Percentiles rank a stretch among this genome's conserved stretches.
Conservation (phyloP, 441 rosid genomes). For the Eruca vesicaria region DNA sequence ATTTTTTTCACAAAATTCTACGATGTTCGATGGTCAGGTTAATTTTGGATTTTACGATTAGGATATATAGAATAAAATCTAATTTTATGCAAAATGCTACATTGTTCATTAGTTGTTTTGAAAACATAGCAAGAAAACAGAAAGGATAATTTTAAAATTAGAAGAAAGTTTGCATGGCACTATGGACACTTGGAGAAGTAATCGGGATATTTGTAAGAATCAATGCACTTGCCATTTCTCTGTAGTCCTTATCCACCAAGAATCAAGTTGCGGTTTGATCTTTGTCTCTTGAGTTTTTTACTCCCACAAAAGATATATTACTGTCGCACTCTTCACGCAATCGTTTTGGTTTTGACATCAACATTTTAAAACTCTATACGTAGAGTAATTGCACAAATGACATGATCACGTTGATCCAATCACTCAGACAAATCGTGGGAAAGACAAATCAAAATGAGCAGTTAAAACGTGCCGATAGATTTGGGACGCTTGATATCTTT, state of each 20-base stretch:
- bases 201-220: slow-evolving; percentile 4
- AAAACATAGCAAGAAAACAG: not conserved
- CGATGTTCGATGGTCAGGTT: slow-evolving; percentile 21
- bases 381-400: not conserved
- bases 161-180: not conserved
- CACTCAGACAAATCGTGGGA: slow-evolving; percentile 16
- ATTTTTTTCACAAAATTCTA: not conserved
- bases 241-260: slow-evolving; percentile 31
- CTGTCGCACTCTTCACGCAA: slow-evolving; percentile 12
- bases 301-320: not conserved
- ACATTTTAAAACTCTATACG: not conserved
- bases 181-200: slow-evolving; percentile 33
- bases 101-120: not conserved
- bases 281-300: slow-evolving; percentile 7
- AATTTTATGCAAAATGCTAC: not conserved
- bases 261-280: slow-evolving; percentile 29
- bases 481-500: slow-evolving; percentile 4
- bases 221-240: slow-evolving; percentile 1
- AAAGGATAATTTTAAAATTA: not conserved
- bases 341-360: too few relatives aligned
- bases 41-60: not conserved
- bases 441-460: too few relatives aligned
- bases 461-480: slow-evolving; percentile 22
- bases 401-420: not conserved
- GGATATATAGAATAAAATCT: not conserved